phyloP scores from a whole-genome alignment of 345 rosid species.

The Gossypium turneri region DNA sequence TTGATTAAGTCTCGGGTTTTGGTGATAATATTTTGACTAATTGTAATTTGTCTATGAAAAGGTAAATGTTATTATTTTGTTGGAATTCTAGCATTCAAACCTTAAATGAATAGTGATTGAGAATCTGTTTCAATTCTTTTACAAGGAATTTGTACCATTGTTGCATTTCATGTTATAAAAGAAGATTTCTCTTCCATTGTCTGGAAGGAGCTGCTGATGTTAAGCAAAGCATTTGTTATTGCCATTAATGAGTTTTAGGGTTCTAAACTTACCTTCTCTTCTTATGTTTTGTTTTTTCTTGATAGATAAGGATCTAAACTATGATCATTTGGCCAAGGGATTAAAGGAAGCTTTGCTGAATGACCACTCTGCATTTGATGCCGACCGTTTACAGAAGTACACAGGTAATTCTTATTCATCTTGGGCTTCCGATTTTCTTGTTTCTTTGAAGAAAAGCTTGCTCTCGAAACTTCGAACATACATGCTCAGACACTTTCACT shows the following conservation, averaged over 20 bases:
- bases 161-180: background rate
- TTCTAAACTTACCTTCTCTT: background rate
- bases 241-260: background rate
- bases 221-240: background rate
- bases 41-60: background rate
- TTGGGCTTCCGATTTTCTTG: background rate
- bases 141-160: background rate
- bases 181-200: background rate
- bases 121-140: background rate
- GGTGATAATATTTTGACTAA: no score
- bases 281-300: slow-evolving; percentile 5
- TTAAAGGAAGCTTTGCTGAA: slow-evolving; percentile 59
- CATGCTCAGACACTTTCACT: background rate
- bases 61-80: background rate
- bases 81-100: background rate
- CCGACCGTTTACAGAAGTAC: slow-evolving; percentile 59
- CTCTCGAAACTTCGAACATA: background rate
- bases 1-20: no score
- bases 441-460: background rate
- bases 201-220: background rate
- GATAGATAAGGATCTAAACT: slow-evolving; percentile 56
- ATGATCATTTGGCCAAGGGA: slow-evolving; percentile 65
- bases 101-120: background rate
- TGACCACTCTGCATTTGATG: slow-evolving; percentile 66
- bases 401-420: slow-evolving; percentile 40